Evolutionary conservation across 2,329 filamentous ascomycete genomes (phyloP), one percentile per base, ranked within the genome.

Genomic region (Lasiodiplodia theobromae): DNA sequence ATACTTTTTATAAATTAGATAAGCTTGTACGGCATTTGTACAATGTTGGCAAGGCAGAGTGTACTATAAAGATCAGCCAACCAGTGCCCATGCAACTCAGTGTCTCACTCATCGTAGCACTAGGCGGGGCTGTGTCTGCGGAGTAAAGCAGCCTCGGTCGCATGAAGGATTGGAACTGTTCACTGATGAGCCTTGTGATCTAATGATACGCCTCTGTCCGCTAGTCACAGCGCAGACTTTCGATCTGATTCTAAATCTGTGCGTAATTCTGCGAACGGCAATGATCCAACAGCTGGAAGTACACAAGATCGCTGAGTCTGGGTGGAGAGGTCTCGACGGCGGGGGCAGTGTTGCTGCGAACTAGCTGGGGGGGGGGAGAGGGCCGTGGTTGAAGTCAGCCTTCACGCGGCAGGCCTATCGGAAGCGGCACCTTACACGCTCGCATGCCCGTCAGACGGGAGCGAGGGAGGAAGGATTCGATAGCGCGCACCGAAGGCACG

Each of bases 141-240:
- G 25, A 25, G 25, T 25, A 25, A 25, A 25, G 25, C 25, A 25
- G 25, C 25, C 25, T 25, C 25, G 25, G 25, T 25, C 25, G 23
- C 23, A 23, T 23, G 23, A 23, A 23, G 23, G 23, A 23, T 23
- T 23, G 23, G 23, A 23, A 23, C 23, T 23, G 23, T 23, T 23
- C 23, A 23, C 23, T 23, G 23, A 23, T 23, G 23, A 23, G 23
- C 23, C 23, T 23, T 23, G 23, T 23, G 23, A 23, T 23, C 23
- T 23, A 23, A 23, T 2, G 23, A 23, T 23, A 23, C 23, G 23
- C 23, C 23, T 23, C 23, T 23, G 23, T 23, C 23, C 12, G 54
- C 34, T 37, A 23, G 56, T 60, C 56, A 60, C 56, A 18, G 56
- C 54, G 54, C 56, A 60, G 56, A 34, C 38, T 60, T 44, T 44